Evolutionary conservation across 1,284 basidiomycete genomes (phyloP), one percentile per base, ranked within the genome.

Genomic region (Ceraceosorus guamensis): DNA sequence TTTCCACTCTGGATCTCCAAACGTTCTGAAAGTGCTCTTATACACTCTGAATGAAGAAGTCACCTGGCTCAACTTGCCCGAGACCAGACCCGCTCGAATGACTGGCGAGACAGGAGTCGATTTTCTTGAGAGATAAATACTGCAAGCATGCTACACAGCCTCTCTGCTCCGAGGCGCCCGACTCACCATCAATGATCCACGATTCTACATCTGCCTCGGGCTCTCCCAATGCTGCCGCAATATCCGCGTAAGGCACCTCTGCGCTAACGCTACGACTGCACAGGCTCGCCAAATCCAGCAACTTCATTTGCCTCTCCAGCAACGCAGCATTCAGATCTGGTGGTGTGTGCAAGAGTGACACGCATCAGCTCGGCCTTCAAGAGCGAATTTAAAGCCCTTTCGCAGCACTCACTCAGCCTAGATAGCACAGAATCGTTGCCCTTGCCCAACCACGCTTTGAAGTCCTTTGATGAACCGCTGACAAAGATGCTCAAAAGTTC

Each of bases 41-140:
- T 75, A 76, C 32, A 76, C 73, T 3, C 73, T 48, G 53, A 76
- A 71, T 11, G 68, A 64, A 24, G 63, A 50, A 35, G 65, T 66
- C 10, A 73, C 70, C 57, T 76, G 73, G 39, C 64, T 67, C 16
- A 76, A 63, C 56, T 75, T 75, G 24, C 73, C 73, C 0, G 55
- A 56, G 2, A 75, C 73, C 11, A 76, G 55, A 5, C 73, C 73
- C 13, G 72, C 73, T 8, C 73, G 68, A 47, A 76, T 75, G 34
- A 76, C 71, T 50, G 10, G 18, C 14, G 7, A 31, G 11, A 24
- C 24, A 14, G 32, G 48, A 52, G 48, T 18, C 18, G 16, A 16
- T 3, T 11, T 41, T 11, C 2, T 41, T 8, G 14, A 31, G 47
- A 24, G 41, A 45, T 2, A 3, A 16, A 43, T 13, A 16, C 13